Evolutionary conservation across 2,329 filamentous ascomycete genomes (phyloP).

Genomic region (Penicillium verrucosum): DNA sequence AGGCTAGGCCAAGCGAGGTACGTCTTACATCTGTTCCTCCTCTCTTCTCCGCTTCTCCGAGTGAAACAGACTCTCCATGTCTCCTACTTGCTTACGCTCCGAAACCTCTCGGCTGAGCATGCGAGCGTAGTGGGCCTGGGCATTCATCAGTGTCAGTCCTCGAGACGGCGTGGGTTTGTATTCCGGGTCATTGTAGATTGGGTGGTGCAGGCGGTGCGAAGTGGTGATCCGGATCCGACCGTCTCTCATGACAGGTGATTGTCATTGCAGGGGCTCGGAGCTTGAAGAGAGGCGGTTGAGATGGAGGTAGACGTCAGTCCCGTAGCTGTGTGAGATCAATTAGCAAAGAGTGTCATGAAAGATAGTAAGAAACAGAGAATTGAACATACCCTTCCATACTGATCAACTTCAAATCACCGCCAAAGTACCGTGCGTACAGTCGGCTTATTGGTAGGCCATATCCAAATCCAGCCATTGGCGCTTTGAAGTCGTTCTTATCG

Average conservation of each 20-base stretch:
- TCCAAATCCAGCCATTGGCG: conserved; percentile 98
- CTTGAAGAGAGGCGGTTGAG: conserved; percentile 93
- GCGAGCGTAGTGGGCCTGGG: conserved; percentile 64
- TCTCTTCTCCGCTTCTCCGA: conserved; percentile 35
- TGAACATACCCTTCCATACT: conserved; percentile 92
- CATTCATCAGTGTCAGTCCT: conserved; percentile 52
- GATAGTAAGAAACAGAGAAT: conserved; percentile 11
- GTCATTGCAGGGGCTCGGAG: conserved; percentile 93
- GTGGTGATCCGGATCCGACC: conserved; percentile 49
- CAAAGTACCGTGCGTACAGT: conserved; percentile 94
- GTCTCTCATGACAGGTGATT: conserved; percentile 82
- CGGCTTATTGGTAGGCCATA: conserved; percentile 93
- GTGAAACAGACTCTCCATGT: conserved; percentile 74
- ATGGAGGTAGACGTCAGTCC: conserved; percentile 97
- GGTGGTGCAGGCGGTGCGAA: conserved; percentile 41
- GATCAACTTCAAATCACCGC: conserved; percentile 93
- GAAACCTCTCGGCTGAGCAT: conserved; percentile 72
- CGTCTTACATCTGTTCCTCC: conserved; percentile 18
- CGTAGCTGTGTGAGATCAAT: conserved; percentile 63
- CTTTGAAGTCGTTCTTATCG: conserved; percentile 98
- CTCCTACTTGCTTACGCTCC: conserved; percentile 85
- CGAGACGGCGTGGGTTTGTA: conserved; percentile 40
- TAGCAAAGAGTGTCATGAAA: neutral
- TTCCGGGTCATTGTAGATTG: conserved; percentile 35
- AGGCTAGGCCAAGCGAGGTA: neutral